A percentile compares a stretch with the other conserved stretches of the same genome.
phyloP scores from a whole-genome alignment of 2,329 filamentous ascomycete species.

The Clonostachys solani region DNA sequence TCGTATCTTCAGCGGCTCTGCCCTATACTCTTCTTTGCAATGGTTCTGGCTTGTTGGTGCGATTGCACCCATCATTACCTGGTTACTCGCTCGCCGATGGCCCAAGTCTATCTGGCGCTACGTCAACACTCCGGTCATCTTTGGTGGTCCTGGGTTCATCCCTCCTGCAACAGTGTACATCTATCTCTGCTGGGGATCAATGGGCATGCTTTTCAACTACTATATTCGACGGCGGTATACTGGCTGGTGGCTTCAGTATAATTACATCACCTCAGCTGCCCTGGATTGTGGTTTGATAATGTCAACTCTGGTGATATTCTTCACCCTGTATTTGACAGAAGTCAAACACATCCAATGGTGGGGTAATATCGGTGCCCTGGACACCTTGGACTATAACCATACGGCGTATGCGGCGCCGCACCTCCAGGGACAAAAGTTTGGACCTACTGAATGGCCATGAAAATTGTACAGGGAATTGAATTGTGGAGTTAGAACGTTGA shows the following conservation, averaged over 20 bases:
- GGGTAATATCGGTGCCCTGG: constrained; percentile 45
- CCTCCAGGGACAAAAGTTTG: constrained; percentile 39
- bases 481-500: too few species aligned
- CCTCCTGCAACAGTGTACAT: constrained; percentile 69
- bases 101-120: constrained; percentile 60
- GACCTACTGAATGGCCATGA: constrained; percentile 43
- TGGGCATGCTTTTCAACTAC: constrained; percentile 66
- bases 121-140: constrained; percentile 64
- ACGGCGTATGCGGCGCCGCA: too few species aligned
- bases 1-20: constrained; percentile 61
- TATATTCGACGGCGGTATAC: constrained; percentile 60
- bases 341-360: constrained; percentile 56
- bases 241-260: constrained; percentile 76
- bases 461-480: too few species aligned
- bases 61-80: constrained; percentile 58
- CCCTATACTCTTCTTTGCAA: constrained; percentile 60
- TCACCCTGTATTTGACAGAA: constrained; percentile 58
- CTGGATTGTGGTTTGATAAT: constrained; percentile 65
- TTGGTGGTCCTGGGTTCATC: constrained; percentile 57
- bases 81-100: constrained; percentile 55
- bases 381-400: constrained; percentile 36
- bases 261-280: constrained; percentile 70
- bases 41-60: constrained; percentile 71
- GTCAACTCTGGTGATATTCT: constrained; percentile 65
- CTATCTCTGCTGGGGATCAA: constrained; percentile 66